Evolutionary conservation across 768 basidiomycete species (phyloP), one percentile per base, ranked within the genome.

Genomic region (Piloderma croceum): DNA sequence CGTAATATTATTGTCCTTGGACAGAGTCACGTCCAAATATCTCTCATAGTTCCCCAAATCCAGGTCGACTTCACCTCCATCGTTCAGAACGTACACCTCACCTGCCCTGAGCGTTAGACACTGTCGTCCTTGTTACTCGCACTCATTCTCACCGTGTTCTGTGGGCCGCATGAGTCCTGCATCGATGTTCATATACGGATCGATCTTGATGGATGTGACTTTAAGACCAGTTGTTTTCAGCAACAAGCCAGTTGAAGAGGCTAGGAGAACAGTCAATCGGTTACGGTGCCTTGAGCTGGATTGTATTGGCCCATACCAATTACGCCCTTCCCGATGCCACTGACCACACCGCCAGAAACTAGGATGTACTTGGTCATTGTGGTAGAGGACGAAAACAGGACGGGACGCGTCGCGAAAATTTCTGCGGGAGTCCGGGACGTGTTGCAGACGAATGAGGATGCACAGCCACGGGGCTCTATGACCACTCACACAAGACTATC

Each of bases 141-240:
- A 29, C 23, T 31, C 34, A 36, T 45, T 47, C 81, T 73, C 60
- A 90, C 93, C 94, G 60, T 99, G 94, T 63, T 99, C 94, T 12
- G 92, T 94, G 11, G 94, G 94, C 36, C 90, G 75, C 94, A 99
- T 99, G 15, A 94, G 98, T 24, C 94, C 94, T 18, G 94, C 94
- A 73, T 99, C 94, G 53, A 99, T 97, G 68, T 99, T 99, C 94
- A 99, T 98, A 54, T 99, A 99, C 11, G 94, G 94, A 61, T 99
- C 94, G 55, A 99, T 98, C 69, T 99, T 99, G 74, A 99, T 97
- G 9, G 94, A 89, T 6, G 94, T 99, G 52, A 97, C 94, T 68
- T 92, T 96, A 45, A 96, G 73, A 34, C 94, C 94, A 25, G 84
- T 81, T 32, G 90, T 97, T 68, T 97, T 97, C 59, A 99, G 73